Base-by-base conservation (phyloP, 2,329 filamentous ascomycete species). In the Pseudophaeomoniella oleicola region DNA sequence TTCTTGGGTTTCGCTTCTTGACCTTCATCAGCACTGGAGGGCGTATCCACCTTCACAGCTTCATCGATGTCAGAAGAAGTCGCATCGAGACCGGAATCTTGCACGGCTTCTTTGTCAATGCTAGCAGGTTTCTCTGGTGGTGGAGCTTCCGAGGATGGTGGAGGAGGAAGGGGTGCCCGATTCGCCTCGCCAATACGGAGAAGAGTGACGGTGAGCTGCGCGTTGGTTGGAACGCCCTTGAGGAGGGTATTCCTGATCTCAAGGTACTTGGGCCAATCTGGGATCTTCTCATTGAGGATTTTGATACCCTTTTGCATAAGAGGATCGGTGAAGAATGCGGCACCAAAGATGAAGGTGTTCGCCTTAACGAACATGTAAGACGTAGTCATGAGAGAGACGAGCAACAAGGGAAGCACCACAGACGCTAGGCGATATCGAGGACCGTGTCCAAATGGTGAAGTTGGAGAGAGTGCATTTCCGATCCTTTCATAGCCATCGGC, bases 171-270 rank as follows among this genome's bases (percentile, higher is more conserved):
- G 0, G 85, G 85, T 0, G 81, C 78, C 45, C 81, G 81, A 57
- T 87, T 87, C 9, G 72, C 73, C 57, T 92, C 85, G 30, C 83
- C 84, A 18, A 88, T 75, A 4, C 85, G 79, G 9, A 92, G 72
- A 2, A 92, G 67, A 0, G 84, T 92, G 17, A 92, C 62, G 0
- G 83, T 77, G 13, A 92, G 71, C 50, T 93, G 85, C 3, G 83
- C 82, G 51, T 92, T 90, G 2, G 84, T 93, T 1, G 85, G 85
- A 0, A 90, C 77, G 2, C 83, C 82, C 50, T 81, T 83, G 35
- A 93, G 71, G 1, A 90, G 53, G 0, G 80, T 84, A 44, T 62
- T 85, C 41, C 79, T 70, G 9, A 85, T 58, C 48, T 86, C 77
- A 12, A 88, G 63, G 4, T 84, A 63, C 46, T 79, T 81, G 48